Conservation (phyloP, 805 yeast genomes). For the Kuraishia ogatae region DNA sequence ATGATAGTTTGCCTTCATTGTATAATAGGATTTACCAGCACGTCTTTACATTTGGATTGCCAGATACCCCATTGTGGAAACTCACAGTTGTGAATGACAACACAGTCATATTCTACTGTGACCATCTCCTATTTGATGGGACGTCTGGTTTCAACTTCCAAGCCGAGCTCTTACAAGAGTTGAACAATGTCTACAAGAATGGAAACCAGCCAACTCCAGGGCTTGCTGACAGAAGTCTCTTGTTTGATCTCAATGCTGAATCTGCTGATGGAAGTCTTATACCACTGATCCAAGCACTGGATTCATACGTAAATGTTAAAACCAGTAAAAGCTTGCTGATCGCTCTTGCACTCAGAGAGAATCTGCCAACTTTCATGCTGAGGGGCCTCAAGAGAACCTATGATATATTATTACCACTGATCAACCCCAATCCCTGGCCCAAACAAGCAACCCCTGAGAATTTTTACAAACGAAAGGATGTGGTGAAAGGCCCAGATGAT, state of each 20-base stretch:
- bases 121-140: conserved; percentile 3
- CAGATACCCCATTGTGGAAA: conserved; percentile 1
- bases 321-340: background rate
- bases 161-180: background rate
- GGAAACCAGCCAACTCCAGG: background rate
- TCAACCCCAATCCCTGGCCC: background rate
- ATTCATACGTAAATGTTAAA: background rate
- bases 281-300: background rate
- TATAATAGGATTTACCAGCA: background rate
- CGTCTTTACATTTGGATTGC: background rate
- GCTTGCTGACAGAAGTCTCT: background rate
- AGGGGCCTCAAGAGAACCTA: background rate
- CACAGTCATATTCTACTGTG: background rate
- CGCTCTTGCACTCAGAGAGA: background rate
- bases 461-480: background rate
- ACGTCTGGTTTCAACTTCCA: conserved; percentile 3
- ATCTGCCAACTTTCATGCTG: background rate
- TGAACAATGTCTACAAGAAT: background rate
- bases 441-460: background rate
- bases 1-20: background rate
- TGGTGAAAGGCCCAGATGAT: background rate
- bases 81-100: background rate
- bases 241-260: background rate
- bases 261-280: background rate
- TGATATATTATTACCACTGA: background rate